Evolutionary conservation across 257 asterid genomes (phyloP).

Genomic region (Petrea volubilis): DNA sequence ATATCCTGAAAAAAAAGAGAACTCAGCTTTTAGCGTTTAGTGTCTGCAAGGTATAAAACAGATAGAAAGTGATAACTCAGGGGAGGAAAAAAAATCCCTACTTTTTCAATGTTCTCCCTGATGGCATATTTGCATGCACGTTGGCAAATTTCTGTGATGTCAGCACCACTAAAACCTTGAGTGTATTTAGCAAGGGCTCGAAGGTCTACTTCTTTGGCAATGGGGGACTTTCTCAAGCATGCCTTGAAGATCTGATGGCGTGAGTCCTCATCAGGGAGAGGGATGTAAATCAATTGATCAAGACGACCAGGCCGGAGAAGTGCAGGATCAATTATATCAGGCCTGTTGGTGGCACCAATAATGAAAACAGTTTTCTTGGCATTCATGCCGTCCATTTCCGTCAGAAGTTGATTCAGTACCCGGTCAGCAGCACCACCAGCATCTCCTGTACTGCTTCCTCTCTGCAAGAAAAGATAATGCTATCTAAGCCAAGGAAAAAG

Average conservation of each 20-base stretch:
- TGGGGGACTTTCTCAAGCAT: constrained; percentile 78
- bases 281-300: constrained; percentile 87
- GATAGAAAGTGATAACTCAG: neutral
- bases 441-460: constrained; percentile 85
- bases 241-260: constrained; percentile 84
- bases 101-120: constrained; percentile 89
- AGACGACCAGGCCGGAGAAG: constrained; percentile 91
- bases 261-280: constrained; percentile 86
- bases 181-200: constrained; percentile 84
- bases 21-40: neutral
- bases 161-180: constrained; percentile 95
- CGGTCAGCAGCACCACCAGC: constrained; percentile 96
- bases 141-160: constrained; percentile 87
- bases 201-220: constrained; percentile 75
- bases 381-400: constrained; percentile 94
- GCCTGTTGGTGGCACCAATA: constrained; percentile 88
- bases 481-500: neutral
- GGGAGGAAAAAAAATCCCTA: constrained; percentile 19
- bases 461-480: constrained; percentile 39
- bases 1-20: constrained; percentile 47
- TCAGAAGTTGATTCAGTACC: constrained; percentile 84
- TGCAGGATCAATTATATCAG: constrained; percentile 89
- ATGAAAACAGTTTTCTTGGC: constrained; percentile 92
- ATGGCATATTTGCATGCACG: constrained; percentile 92
- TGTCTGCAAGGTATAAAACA: neutral